Evolutionary conservation across 495 filamentous ascomycete genomes (phyloP).

Genomic region (Chaetomium cochliodes): DNA sequence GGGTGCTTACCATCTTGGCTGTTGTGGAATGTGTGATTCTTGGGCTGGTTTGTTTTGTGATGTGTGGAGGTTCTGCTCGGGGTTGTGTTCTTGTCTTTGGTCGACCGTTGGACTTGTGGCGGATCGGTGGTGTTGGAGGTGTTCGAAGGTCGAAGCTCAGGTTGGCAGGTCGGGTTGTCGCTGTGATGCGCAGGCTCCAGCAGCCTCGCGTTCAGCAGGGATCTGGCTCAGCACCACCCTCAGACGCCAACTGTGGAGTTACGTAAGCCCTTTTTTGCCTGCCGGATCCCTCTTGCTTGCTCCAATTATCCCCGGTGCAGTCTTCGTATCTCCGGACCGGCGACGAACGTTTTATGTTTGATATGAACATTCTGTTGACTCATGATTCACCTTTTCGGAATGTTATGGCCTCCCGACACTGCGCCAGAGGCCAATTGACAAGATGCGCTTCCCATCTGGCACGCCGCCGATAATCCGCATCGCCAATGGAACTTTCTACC

Average conservation of each 20-base stretch:
- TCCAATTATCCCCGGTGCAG: conserved; percentile 2
- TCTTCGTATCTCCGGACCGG: conserved; percentile 19
- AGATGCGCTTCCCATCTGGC: conserved; percentile 36
- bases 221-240: not conserved
- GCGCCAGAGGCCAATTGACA: conserved; percentile 26
- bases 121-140: conserved; percentile 2
- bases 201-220: conserved; percentile 38
- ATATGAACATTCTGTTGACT: conserved; percentile 12
- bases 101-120: not conserved
- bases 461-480: conserved; percentile 67
- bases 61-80: not conserved
- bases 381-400: not conserved
- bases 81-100: not conserved
- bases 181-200: conserved; percentile 41
- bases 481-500: conserved; percentile 75
- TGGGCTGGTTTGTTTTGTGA: not conserved
- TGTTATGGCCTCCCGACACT: conserved; percentile 2
- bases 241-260: conserved; percentile 10
- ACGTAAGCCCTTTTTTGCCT: conserved; percentile 4
- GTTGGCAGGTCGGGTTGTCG: conserved; percentile 10
- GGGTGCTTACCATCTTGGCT: conserved; percentile 50
- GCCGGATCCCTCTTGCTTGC: not conserved
- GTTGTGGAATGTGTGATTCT: conserved; percentile 13
- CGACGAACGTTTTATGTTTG: not conserved
- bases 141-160: not conserved